Base-by-base conservation (phyloP, 1,284 basidiomycete species). In the Trichosporon sp. region DNA sequence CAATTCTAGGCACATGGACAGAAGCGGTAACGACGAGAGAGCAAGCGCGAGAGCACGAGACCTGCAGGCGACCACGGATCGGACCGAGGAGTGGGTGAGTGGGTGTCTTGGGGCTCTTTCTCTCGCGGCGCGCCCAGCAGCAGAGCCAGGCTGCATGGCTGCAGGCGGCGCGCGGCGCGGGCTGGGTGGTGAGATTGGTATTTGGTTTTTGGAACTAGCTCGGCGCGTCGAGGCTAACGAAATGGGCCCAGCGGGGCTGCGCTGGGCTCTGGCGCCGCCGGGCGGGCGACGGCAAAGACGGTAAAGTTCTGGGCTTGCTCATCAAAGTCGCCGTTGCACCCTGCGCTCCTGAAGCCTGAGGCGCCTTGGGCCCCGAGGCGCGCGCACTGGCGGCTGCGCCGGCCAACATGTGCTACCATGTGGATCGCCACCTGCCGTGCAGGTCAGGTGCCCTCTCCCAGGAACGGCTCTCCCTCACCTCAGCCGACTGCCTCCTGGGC, bases 351-450 rank as follows among this genome's bases (percentile, higher is more conserved):
- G 18, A 18, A 51, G 44, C 56, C 56, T 31, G 27, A 60, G 31
- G 9, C 56, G 56, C 56, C 56, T 60, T 60, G 56, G 56, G 56
- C 56, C 56, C 56, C 56, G 11, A 60, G 56, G 6, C 21, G 21
- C 21, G 9, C 6, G 44, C 56, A 27, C 18, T 29, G 56, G 3
- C 7, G 15, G 56, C 56, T 13, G 47, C 47, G 47, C 47, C 27
- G 56, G 27, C 56, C 27, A 60, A 60, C 56, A 60, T 60, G 56
- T 60, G 56, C 56, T 60, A 31, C 56, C 56, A 60, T 60, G 56
- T 60, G 56, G 56, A 60, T 60, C 56, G 56, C 56, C 56, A 60
- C 29, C 56, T 32, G 29, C 56, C 29, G 56, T 29, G 56, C 56
- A 31, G 56, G 56, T 60, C 56, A 60, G 56, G 56, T 60, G 56